phyloP scores from a whole-genome alignment of 768 basidiomycete species.

The Lenzites betulinus region DNA sequence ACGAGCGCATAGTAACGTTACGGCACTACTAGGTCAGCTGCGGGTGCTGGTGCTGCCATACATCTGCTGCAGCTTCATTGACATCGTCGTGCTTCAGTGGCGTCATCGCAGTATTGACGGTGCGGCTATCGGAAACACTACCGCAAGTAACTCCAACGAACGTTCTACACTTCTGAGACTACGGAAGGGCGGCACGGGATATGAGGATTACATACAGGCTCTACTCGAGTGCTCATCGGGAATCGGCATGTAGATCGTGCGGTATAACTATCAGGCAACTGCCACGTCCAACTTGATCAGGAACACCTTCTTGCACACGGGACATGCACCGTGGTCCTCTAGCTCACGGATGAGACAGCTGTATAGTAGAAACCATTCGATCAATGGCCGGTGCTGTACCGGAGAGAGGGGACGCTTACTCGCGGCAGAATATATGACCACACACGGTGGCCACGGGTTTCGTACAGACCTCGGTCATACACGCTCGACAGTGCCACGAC shows the following conservation, averaged over 20 bases:
- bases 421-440: conserved; percentile 4
- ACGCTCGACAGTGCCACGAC: conserved; percentile 8
- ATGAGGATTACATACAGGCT: no score
- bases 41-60: no score
- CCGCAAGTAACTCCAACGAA: no score
- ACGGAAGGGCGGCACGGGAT: no score
- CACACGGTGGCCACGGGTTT: not conserved
- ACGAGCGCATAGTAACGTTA: no score
- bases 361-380: no score
- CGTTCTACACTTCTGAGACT: no score
- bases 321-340: not conserved
- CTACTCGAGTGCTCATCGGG: not conserved
- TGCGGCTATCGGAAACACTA: no score
- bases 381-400: not conserved
- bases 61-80: no score
- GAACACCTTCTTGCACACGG: conserved; percentile 7
- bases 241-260: not conserved
- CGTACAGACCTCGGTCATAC: not conserved
- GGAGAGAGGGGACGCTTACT: not conserved
- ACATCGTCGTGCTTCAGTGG: no score
- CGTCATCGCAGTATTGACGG: no score
- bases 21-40: no score
- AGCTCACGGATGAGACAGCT: conserved; percentile 2
- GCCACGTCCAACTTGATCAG: conserved; percentile 4
- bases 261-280: not conserved